Conservation (phyloP, 805 yeast genomes). For the Candida ortonii region DNA sequence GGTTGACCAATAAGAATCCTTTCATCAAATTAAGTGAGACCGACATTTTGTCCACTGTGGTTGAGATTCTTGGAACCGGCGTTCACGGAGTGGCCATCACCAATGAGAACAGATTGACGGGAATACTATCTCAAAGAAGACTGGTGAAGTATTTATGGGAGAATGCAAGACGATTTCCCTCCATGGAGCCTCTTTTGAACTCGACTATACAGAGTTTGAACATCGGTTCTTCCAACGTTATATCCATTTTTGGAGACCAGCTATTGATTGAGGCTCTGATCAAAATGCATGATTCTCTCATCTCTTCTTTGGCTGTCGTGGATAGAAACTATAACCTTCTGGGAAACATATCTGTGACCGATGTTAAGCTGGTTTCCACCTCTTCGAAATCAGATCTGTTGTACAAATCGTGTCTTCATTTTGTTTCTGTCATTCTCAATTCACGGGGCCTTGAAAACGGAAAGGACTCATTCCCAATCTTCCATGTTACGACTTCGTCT, state of each 20-base stretch:
- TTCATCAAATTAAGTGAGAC: conserved; percentile 72
- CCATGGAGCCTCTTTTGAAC: conserved; percentile 71
- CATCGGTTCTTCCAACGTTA: conserved; percentile 70
- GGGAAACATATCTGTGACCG: conserved; percentile 94
- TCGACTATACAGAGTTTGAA: conserved; percentile 66
- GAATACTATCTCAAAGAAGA: conserved; percentile 89
- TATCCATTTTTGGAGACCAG: conserved; percentile 84
- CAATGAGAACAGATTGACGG: conserved; percentile 58
- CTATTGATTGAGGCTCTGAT: conserved; percentile 80
- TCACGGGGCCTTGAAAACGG: conserved; percentile 91
- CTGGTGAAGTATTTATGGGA: conserved; percentile 86
- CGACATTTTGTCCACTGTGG: conserved; percentile 68
- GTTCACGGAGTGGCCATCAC: conserved; percentile 88
- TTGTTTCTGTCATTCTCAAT: conserved; percentile 79
- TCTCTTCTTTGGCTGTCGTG: conserved; percentile 89
- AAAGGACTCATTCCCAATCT: conserved; percentile 94
- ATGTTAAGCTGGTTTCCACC: conserved; percentile 82
- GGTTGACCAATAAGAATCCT: conserved; percentile 83
- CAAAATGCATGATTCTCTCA: conserved; percentile 79
- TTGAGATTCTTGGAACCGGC: conserved; percentile 89
- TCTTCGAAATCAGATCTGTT: conserved; percentile 83
- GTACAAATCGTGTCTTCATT: conserved; percentile 80
- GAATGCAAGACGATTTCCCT: conserved; percentile 81
- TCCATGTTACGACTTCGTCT: conserved; percentile 80
- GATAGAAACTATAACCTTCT: conserved; percentile 72